Base-by-base conservation (phyloP, 257 asterid genomes). In the Salvia miltiorrhiza region DNA sequence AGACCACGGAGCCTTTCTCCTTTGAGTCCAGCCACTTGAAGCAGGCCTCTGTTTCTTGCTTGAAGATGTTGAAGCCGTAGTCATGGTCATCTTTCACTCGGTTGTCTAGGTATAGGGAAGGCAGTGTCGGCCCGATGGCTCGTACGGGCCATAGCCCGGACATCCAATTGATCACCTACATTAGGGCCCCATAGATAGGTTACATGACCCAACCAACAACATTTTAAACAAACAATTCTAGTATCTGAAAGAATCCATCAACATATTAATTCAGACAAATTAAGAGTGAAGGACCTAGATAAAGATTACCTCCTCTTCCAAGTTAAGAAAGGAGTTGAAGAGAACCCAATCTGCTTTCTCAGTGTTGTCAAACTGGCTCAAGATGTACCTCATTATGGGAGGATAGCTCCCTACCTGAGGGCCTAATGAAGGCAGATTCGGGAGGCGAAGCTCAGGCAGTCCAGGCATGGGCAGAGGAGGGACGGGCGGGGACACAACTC, bases 271-370 rank as follows among this genome's bases (percentile, higher is more conserved):
- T 40, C 13, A 12, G 14, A 62, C 13, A 40, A 20, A 62, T n/a
- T n/a, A n/a, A n/a, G 23, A n/a, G 19, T 32, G 78, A 30, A 30
- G 4, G 3, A n/a, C n/a, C n/a, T n/a, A n/a, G n/a, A n/a, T n/a
- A n/a, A n/a, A n/a, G 9, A 37, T 37, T 72, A 83, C 88, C 85
- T 87, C 88, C 28, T 75, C 86, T 79, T 87, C 86, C 81, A 87
- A 65, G 77, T 70, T 35, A 53, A 77, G 35, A 8, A 84, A 84
- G 71, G 90, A 87, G 76, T 83, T 85, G 78, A 87, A 82, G 52
- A 87, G 85, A 74, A 87, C 83, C 87, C 90, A 87, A 65, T 83
- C 82, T 9, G 83, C 88, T 49, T 77, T 79, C 61, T 72, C 79
- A 63, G 79, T 73, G 67, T 72, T 82, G 32, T 77, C 80, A 54